Base-by-base conservation (phyloP, 768 basidiomycete species). In the Cubamyces sp. region DNA sequence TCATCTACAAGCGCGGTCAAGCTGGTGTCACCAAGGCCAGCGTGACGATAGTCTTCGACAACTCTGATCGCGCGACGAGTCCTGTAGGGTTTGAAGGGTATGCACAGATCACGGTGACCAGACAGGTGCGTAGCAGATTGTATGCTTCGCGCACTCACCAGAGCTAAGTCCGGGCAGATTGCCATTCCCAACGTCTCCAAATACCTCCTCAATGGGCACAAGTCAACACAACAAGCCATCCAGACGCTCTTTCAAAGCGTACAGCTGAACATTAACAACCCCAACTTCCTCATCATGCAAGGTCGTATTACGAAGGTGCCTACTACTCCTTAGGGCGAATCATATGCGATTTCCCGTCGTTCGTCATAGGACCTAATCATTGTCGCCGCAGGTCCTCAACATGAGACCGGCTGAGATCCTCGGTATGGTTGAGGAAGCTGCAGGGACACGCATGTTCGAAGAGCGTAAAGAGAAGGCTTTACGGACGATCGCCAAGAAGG, bases 281-380 rank as follows among this genome's bases (percentile, higher is more conserved):
- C 97, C 46, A 98, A 98, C 74, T 98, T 98, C 78, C 83, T 99
- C 61, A 98, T 98, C 74, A 98, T 98, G 96, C 97, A 99, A 76
- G 96, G 97, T 28, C 92, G 96, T 52, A 99, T 99, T 73, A 99
- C 97, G 12, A 99, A 98, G 79, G 96, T 91, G 34, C 42, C 75
- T 67, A 11, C 9, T 18, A 25, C 37, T 40, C 8, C 23, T 18
- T 5, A 9, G 34, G 11, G 28, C 9, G 34, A 11, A 34, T 1
- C 9, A 11, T 9, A 6, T 34, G 5, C 11, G 34, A 5, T 11
- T 5, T 9, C 34, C 5, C 34, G 34, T 34, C 34, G 4, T 9
- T 9, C 34, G 1, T 34, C 34, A 6, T 34, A 34, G 34, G 11
- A 34, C 34, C 34, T 34, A 34, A 34, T 34, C 34, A 30, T 9